phyloP scores from a whole-genome alignment of 2,329 filamentous ascomycete genomes.

The Capronia epimyces region DNA sequence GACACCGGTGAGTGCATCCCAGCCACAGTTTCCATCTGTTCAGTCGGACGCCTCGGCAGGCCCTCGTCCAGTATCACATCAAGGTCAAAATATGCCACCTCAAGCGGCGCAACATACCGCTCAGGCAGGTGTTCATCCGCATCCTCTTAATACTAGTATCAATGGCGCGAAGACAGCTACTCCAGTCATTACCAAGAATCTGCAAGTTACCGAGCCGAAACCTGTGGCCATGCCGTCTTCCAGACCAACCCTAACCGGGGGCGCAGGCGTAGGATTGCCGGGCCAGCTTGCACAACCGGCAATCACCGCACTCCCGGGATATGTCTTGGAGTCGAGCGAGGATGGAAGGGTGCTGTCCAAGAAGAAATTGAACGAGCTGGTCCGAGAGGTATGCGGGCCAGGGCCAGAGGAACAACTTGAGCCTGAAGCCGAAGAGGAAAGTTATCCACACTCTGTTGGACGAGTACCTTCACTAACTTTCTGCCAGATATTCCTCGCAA shows the following conservation, averaged over 20 bases:
- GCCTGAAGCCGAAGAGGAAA: constrained; percentile 92
- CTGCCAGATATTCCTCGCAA: constrained; percentile 69
- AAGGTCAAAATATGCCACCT: constrained; percentile 34
- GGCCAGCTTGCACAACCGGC: constrained; percentile 85
- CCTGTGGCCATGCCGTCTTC: constrained; percentile 66
- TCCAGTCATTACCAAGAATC: constrained; percentile 75
- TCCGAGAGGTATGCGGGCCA: constrained; percentile 85
- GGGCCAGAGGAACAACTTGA: constrained; percentile 66
- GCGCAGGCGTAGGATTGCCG: constrained; percentile 65
- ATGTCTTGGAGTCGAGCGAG: constrained; percentile 75
- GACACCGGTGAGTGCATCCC: constrained; percentile 43
- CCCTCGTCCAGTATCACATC: constrained; percentile 22
- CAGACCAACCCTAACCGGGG: constrained; percentile 78
- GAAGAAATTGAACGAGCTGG: constrained; percentile 93
- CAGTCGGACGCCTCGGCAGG: constrained; percentile 13
- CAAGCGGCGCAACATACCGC: constrained; percentile 29
- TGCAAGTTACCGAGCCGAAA: constrained; percentile 66
- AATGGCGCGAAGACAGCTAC: constrained; percentile 51
- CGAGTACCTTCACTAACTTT: constrained; percentile 4
- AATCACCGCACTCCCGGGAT: constrained; percentile 72
- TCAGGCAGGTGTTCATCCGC: constrained; percentile 35
- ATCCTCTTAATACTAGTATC: constrained; percentile 40
- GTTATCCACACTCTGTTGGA: constrained; percentile 26
- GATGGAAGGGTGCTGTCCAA: constrained; percentile 92
- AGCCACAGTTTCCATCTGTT: constrained; percentile 25